Percentiles rank a stretch among this genome's conserved stretches.
Evolutionary conservation across 805 yeast genomes (phyloP).

Genomic region (Yamadazyma takamatsuzukensis): DNA sequence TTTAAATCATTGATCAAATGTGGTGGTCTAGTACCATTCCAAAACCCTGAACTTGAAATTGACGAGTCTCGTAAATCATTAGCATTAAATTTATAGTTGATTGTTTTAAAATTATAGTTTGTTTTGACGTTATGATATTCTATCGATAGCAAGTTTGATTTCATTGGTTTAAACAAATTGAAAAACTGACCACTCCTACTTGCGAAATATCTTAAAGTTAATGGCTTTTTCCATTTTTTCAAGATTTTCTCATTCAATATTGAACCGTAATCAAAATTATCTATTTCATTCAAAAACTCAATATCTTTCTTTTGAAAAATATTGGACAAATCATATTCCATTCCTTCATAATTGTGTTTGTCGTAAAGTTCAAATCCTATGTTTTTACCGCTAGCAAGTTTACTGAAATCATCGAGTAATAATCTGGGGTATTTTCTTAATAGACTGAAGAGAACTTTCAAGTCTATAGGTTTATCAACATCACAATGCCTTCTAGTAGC

Average conservation of each 20-base stretch:
- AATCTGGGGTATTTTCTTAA: slow-evolving; percentile 32
- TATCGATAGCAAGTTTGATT: slow-evolving; percentile 43
- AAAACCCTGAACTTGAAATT: slow-evolving; percentile 39
- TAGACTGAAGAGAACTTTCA: slow-evolving; percentile 35
- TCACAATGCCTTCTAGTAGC: slow-evolving; percentile 45
- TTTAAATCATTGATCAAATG: slow-evolving; percentile 34
- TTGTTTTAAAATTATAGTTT: slow-evolving; percentile 33
- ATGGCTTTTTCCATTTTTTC: slow-evolving; percentile 47
- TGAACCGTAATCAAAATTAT: slow-evolving; percentile 14
- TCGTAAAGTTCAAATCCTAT: slow-evolving; percentile 44
- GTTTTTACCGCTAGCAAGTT: slow-evolving; percentile 42
- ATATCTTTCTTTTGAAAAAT: slow-evolving; percentile 7
- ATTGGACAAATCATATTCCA: slow-evolving; percentile 5
- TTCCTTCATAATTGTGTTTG: slow-evolving; percentile 2
- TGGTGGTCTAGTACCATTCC: slow-evolving; percentile 59
- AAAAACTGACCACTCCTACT: slow-evolving; percentile 50
- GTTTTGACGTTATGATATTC: slow-evolving; percentile 46
- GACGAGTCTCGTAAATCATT: slow-evolving; percentile 25
- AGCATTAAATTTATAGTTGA: slow-evolving; percentile 35
- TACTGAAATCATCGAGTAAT: slow-evolving; percentile 40
- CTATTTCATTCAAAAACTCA: slow-evolving; percentile 11
- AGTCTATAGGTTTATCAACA: slow-evolving; percentile 46
- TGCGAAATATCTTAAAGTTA: slow-evolving; percentile 56
- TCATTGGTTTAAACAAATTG: slow-evolving; percentile 27
- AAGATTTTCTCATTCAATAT: slow-evolving; percentile 26